These are phyloP conservation scores for Monosporascus sp. DNA, from an alignment of 2,329 filamentous ascomycete species.

Conservation along the genomic window DNA sequence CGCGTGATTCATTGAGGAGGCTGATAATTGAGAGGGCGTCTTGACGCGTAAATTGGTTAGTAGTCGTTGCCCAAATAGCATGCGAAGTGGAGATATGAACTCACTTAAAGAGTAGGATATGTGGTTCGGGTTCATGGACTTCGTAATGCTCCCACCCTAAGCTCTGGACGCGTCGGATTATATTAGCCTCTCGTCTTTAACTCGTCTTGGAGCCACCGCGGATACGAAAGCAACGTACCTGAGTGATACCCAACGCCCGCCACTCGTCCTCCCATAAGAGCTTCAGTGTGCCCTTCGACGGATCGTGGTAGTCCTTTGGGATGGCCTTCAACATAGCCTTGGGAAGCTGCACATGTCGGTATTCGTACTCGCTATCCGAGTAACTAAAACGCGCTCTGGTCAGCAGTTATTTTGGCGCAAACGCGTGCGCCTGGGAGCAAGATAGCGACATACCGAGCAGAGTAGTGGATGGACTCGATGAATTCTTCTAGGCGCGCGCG, in stretches of 20 bases:
- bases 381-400: constrained; percentile 58
- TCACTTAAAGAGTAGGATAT: constrained; percentile 98
- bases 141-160: constrained; percentile 99
- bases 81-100: constrained; percentile 29
- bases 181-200: constrained; percentile 7
- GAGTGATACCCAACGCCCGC: constrained; percentile 93
- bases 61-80: not conserved
- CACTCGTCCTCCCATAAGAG: constrained; percentile 98
- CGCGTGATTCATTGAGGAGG: constrained; percentile 50
- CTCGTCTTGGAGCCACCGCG: not conserved
- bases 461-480: constrained; percentile 93
- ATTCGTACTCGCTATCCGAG: constrained; percentile 88
- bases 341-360: constrained; percentile 94
- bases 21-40: constrained; percentile 81
- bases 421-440: not conserved
- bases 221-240: constrained; percentile 52
- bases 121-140: constrained; percentile 96
- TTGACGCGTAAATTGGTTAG: constrained; percentile 28
- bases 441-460: constrained; percentile 61
- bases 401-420: constrained; percentile 5
- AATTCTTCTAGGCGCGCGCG: constrained; percentile 83
- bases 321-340: constrained; percentile 98
- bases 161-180: constrained; percentile 53
- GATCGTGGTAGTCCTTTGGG: constrained; percentile 89
- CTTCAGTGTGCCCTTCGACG: constrained; percentile 85